Conservation (phyloP, 768 basidiomycete genomes). For the Dictyophora rubrovolvata region DNA sequence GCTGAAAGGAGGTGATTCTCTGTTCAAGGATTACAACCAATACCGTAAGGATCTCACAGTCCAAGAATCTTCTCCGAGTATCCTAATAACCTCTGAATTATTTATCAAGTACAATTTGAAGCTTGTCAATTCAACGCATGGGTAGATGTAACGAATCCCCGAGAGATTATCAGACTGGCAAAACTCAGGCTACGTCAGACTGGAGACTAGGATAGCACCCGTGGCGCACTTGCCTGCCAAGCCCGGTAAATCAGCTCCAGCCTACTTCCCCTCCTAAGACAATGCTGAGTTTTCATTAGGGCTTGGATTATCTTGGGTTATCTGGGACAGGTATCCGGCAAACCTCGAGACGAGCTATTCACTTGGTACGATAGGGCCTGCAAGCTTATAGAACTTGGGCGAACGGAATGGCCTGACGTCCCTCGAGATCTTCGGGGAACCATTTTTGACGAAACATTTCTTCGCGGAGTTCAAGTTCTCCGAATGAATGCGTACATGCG, state of each 20-base stretch:
- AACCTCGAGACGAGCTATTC: slow-evolving; percentile 17
- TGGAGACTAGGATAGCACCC: slow-evolving; percentile 21
- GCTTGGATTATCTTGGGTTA: slow-evolving; percentile 33
- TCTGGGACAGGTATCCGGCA: slow-evolving; percentile 16
- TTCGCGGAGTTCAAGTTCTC: slow-evolving; percentile 31
- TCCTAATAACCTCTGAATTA: background rate
- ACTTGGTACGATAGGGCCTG: slow-evolving; percentile 28
- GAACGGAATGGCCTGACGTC: slow-evolving; percentile 29
- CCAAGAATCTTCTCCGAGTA: too few relatives aligned
- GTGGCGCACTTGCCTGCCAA: slow-evolving; percentile 23
- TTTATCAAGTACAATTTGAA: slow-evolving; percentile 24
- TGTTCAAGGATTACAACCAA: slow-evolving; percentile 25
- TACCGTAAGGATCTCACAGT: slow-evolving; percentile 22
- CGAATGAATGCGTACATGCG: slow-evolving; percentile 25
- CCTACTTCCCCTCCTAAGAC: background rate
- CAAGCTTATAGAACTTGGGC: slow-evolving; percentile 35
- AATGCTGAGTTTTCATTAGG: slow-evolving; percentile 16
- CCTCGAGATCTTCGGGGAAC: slow-evolving; percentile 27
- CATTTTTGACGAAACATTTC: slow-evolving; percentile 33
- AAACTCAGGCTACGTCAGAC: slow-evolving; percentile 15
- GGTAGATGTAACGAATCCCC: slow-evolving; percentile 22
- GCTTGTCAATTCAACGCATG: slow-evolving; percentile 21
- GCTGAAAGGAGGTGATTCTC: slow-evolving; percentile 20
- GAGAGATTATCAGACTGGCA: slow-evolving; percentile 24
- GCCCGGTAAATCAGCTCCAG: background rate